Evolutionary conservation across 352 stramenopile genomes (phyloP).

Genomic region (Phytophthora melonis): DNA sequence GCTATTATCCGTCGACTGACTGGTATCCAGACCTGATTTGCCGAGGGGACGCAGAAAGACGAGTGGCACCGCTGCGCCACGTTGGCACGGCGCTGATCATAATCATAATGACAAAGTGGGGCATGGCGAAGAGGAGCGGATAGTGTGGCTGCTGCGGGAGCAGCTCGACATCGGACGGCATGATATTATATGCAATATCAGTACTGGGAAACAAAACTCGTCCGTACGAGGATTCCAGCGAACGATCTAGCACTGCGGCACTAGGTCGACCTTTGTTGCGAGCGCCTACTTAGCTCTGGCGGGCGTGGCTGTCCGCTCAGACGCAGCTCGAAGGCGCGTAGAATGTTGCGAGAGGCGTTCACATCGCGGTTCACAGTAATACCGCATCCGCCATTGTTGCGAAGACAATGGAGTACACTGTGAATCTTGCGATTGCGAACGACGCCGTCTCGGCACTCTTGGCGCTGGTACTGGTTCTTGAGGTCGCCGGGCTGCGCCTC

Average conservation of each 20-base stretch:
- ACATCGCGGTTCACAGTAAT: not conserved
- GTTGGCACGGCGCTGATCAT: no score
- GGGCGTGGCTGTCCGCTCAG: not conserved
- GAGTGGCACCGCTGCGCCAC: no score
- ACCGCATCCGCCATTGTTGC: not conserved
- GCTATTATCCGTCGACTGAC: constrained; percentile 5
- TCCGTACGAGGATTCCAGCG: not conserved
- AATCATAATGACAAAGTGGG: no score
- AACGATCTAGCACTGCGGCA: not conserved
- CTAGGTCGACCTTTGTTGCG: not conserved
- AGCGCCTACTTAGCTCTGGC: not conserved
- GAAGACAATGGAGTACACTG: not conserved
- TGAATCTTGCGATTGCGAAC: not conserved
- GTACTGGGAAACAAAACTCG: not conserved
- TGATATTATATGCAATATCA: no score
- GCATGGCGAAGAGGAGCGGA: no score
- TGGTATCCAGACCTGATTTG: constrained; percentile 28
- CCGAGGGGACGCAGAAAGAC: constrained; percentile 12
- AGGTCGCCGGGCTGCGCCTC: not conserved
- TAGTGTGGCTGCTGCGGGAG: no score
- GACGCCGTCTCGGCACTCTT: not conserved
- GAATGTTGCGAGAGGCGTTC: constrained; percentile 1
- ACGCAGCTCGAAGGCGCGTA: not conserved
- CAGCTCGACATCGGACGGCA: no score
- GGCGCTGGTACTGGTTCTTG: not conserved